phyloP scores from a whole-genome alignment of 768 basidiomycete species.

The Paxillus ammoniavirescens region DNA sequence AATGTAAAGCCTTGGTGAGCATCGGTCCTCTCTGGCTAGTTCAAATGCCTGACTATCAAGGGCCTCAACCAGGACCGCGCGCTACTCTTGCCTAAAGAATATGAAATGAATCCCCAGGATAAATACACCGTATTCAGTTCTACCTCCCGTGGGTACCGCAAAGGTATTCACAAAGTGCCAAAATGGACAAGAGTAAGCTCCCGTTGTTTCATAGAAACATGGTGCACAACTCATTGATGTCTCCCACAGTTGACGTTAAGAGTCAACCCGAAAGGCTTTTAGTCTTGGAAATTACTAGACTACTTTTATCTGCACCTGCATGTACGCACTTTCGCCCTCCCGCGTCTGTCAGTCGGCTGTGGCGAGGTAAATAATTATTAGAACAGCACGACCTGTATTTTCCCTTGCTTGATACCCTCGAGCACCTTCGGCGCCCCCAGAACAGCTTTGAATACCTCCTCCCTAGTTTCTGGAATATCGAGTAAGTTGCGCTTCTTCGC shows the following conservation, averaged over 20 bases:
- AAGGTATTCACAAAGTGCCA: slow-evolving; percentile 96
- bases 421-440: slow-evolving; percentile 61
- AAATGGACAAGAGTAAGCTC: slow-evolving; percentile 87
- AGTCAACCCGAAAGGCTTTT: slow-evolving; percentile 92
- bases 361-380: slow-evolving; percentile 30
- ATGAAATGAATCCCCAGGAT: slow-evolving; percentile 89
- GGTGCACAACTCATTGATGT: slow-evolving; percentile 7
- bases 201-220: background rate
- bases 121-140: slow-evolving; percentile 92
- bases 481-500: slow-evolving; percentile 72
- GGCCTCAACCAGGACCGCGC: slow-evolving; percentile 57
- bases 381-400: slow-evolving; percentile 79
- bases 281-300: slow-evolving; percentile 49
- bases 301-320: slow-evolving; percentile 8
- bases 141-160: slow-evolving; percentile 73
- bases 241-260: slow-evolving; percentile 70
- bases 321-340: background rate
- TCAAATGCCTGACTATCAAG: background rate
- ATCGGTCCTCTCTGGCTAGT: background rate
- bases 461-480: slow-evolving; percentile 82
- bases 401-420: slow-evolving; percentile 66
- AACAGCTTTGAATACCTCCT: slow-evolving; percentile 75
- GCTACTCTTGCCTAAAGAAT: slow-evolving; percentile 85
- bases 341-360: background rate
- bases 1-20: slow-evolving; percentile 75